These are phyloP conservation scores for Suillus hirtellus DNA, from an alignment of 768 basidiomycete genomes.

Conservation along the genomic window DNA sequence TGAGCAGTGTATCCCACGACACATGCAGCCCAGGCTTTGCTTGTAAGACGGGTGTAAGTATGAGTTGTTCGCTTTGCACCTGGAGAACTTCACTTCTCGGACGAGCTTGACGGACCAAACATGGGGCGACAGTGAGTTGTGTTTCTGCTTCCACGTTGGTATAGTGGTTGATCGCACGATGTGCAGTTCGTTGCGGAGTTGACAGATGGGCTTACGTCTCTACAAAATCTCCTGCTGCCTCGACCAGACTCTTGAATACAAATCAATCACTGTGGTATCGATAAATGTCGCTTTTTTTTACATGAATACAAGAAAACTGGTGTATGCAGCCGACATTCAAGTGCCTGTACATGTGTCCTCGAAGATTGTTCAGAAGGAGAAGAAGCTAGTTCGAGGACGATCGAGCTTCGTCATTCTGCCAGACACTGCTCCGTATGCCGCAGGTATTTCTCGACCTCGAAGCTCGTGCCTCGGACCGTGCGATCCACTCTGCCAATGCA, in stretches of 20 bases:
- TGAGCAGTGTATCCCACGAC: not conserved
- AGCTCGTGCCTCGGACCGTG: not conserved
- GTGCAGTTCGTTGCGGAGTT: not conserved
- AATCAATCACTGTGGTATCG: not conserved
- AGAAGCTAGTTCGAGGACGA: not conserved
- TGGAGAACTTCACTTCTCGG: not conserved
- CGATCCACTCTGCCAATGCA: not conserved
- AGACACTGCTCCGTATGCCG: not conserved
- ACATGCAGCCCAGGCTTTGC: not conserved
- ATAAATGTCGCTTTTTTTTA: not conserved
- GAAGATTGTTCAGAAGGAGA: not conserved
- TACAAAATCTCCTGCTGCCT: not conserved
- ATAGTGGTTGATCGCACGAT: not conserved
- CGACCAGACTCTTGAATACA: not conserved
- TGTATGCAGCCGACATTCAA: not conserved
- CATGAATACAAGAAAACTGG: not conserved
- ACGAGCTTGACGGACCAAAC: not conserved
- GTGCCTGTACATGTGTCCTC: not conserved
- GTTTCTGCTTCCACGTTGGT: not conserved
- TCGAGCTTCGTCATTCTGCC: not conserved
- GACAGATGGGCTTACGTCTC: not conserved
- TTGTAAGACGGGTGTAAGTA: not conserved
- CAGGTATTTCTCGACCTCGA: not conserved
- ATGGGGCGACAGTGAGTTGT: not conserved
- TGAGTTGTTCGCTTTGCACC: not conserved